Evolutionary conservation across 768 basidiomycete species (phyloP).

Genomic region (Leccinum incarnatum): DNA sequence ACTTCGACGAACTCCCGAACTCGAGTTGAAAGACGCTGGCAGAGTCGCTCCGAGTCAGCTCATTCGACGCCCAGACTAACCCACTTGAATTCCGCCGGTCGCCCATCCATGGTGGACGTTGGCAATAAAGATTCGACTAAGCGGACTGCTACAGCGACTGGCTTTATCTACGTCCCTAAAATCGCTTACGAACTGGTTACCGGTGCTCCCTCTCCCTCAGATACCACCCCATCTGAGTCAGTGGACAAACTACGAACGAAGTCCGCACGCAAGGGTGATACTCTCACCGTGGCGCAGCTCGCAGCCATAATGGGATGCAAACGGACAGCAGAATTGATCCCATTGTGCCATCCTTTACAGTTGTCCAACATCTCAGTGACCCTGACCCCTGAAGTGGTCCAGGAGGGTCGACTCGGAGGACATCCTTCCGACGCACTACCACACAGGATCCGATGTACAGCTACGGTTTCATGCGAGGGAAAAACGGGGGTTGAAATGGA

Average conservation of each 20-base stretch:
- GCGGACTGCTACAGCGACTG: constrained; percentile 72
- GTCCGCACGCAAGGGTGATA: constrained; percentile 62
- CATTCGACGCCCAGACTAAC: constrained; percentile 41
- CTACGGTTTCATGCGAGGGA: constrained; percentile 72
- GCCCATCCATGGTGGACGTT: constrained; percentile 83
- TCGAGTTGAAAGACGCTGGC: constrained; percentile 24
- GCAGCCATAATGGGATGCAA: constrained; percentile 89
- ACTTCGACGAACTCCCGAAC: not conserved
- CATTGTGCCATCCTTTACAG: constrained; percentile 82
- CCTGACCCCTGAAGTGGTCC: constrained; percentile 45
- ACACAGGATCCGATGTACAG: constrained; percentile 59
- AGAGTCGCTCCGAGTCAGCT: constrained; percentile 11
- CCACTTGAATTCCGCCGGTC: constrained; percentile 70
- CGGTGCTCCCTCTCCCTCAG: constrained; percentile 9
- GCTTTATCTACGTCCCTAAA: constrained; percentile 65
- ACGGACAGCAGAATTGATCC: constrained; percentile 78
- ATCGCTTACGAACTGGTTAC: constrained; percentile 66
- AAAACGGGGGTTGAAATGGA: constrained; percentile 94
- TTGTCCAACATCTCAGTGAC: constrained; percentile 68
- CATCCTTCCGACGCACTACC: constrained; percentile 13
- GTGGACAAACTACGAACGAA: constrained; percentile 45
- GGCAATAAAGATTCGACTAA: constrained; percentile 56
- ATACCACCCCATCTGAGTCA: constrained; percentile 1
- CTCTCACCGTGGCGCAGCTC: constrained; percentile 72
- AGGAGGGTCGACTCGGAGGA: not conserved